Conservation (phyloP, 805 yeast genomes). For the Pichia heedii region DNA sequence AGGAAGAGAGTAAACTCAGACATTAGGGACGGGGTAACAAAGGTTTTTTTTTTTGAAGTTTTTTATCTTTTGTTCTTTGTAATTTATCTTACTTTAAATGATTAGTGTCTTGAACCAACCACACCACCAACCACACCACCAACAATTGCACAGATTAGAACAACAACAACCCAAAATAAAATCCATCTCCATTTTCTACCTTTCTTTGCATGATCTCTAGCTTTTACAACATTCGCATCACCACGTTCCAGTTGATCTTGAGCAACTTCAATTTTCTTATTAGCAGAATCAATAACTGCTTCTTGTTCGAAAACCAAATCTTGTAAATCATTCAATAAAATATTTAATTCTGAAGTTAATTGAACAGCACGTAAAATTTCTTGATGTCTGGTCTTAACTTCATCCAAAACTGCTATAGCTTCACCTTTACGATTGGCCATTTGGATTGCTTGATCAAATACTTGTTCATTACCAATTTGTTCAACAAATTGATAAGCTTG, state of each 20-base stretch:
- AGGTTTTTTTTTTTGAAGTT: background rate
- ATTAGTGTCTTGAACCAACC: constrained; percentile 24
- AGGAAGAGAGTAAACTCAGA: too few relatives aligned
- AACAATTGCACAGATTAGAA: constrained; percentile 55
- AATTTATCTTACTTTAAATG: background rate
- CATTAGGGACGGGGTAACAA: background rate
- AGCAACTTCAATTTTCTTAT: constrained; percentile 72
- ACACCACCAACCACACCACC: constrained; percentile 60
- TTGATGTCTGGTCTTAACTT: constrained; percentile 92
- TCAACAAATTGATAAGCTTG: constrained; percentile 82
- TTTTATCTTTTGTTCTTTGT: too few relatives aligned
- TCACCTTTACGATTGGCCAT: constrained; percentile 87
- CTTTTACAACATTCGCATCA: constrained; percentile 86
- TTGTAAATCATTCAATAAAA: constrained; percentile 93
- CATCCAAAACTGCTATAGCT: constrained; percentile 89
- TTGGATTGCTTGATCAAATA: constrained; percentile 86
- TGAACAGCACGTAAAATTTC: constrained; percentile 91
- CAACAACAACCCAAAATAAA: constrained; percentile 57
- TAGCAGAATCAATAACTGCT: constrained; percentile 72
- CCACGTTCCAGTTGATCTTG: constrained; percentile 91
- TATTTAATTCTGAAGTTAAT: constrained; percentile 92
- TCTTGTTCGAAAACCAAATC: constrained; percentile 94
- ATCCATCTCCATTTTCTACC: constrained; percentile 89
- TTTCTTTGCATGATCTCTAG: constrained; percentile 77
- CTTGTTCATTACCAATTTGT: constrained; percentile 79